phyloP scores from a whole-genome alignment of 352 stramenopile genomes.

The Globisporangium uncinulatum region DNA sequence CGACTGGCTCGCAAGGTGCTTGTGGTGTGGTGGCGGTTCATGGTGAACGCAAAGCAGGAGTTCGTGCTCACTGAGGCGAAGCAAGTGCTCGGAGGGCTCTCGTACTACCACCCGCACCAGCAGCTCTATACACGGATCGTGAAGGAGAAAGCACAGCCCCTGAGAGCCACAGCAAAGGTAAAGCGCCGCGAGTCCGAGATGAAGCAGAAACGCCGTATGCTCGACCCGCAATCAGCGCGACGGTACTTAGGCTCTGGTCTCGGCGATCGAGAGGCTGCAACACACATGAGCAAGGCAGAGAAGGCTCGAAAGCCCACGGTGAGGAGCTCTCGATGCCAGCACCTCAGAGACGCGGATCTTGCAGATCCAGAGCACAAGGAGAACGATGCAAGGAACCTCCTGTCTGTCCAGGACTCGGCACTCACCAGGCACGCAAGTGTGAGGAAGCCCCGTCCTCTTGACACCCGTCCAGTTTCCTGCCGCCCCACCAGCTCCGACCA shows the following conservation, averaged over 20 bases:
- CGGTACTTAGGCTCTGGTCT: constrained; percentile 17
- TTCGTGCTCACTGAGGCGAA: constrained; percentile 33
- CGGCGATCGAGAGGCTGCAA: too few species aligned
- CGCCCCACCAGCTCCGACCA: too few species aligned
- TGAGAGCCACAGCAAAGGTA: background rate
- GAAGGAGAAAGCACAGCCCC: constrained; percentile 4
- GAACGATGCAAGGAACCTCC: background rate
- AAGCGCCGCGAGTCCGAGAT: constrained; percentile 8
- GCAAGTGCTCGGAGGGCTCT: constrained; percentile 25
- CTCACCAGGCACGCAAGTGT: background rate
- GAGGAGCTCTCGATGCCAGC: background rate
- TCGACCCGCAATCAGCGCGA: constrained; percentile 21
- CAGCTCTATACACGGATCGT: constrained; percentile 14
- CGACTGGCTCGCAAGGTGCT: constrained; percentile 19
- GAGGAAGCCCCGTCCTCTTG: too few species aligned
- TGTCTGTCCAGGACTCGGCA: background rate
- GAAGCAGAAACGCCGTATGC: constrained; percentile 26
- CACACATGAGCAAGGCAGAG: too few species aligned
- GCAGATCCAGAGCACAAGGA: background rate
- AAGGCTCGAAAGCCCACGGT: too few species aligned
- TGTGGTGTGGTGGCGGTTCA: constrained; percentile 33
- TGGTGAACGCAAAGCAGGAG: constrained; percentile 48
- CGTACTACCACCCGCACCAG: constrained; percentile 31
- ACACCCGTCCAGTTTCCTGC: too few species aligned
- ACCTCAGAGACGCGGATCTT: too few species aligned